Evolutionary conservation across 352 stramenopile species (phyloP), one percentile per base, ranked within the genome.

Genomic region (Phytophthora litchii): DNA sequence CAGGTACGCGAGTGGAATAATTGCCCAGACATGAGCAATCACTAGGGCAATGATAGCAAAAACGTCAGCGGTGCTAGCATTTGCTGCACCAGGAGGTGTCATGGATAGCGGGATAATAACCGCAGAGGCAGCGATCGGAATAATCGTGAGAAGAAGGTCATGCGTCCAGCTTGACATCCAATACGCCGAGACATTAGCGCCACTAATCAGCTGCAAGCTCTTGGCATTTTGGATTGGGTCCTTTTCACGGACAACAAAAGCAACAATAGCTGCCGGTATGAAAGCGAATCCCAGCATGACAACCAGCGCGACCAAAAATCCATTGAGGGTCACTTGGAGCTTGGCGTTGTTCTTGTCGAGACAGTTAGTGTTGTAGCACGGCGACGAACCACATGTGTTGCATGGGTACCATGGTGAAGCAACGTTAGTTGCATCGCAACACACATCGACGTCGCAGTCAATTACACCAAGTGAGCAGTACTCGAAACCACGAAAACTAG

Each of bases 251-350:
- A 92, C 80, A 17, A 87, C 55, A 29, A 89, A 89, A 7, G 76
- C 78, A 11, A 92, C 76, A 17, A 89, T 64, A 1, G 76, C 70
- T 19, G 83, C 80, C 3, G 80, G 83, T 14, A 92, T 63, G 44
- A 92, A 92, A 1, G 83, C 75, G 21, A 90, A 89, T 19, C 76
- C 83, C 23, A 92, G 63, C 62, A 89, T 78, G 13, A 83, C 68
- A 31, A 92, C 64, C 23, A 90, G 64, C 0, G 74, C 61, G 10
- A 77, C 55, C 12, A 90, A 61, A 46, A 90, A 90, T 0, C 68
- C 76, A 40, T 91, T 91, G 13, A 91, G 55, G 2, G 72, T 77
- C 42, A 78, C 72, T 45, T 91, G 79, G 0, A 91, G 61, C 54
- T 92, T 89, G 23, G 80, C 78, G 27, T 70, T 80, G 50, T 74